Base-by-base conservation (phyloP, 371 early-diverging fungal genomes). In the Actinomortierella ambigua region DNA sequence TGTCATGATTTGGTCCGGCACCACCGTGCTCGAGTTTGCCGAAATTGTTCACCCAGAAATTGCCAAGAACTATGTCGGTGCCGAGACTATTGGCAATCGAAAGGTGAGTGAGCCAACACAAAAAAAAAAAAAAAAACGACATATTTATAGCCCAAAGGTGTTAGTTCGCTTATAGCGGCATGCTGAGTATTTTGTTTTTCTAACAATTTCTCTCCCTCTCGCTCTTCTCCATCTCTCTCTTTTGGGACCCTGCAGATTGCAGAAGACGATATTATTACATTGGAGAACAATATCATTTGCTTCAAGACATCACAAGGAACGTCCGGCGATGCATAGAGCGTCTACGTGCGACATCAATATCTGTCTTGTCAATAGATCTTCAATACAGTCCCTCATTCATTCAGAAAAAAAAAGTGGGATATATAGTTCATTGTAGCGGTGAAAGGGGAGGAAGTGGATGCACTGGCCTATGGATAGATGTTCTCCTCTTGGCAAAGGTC, bases 11-110 rank as follows among this genome's bases (percentile, higher is more conserved):
- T 80, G 82, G 69, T 83, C 84, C 0, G 87, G 86, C 14, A 91
- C 90, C 1, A 92, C 88, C 0, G 90, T 93, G 17, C 78, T 89
- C 20, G 87, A 89, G 69, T 81, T 92, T 75, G 92, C 93, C 18
- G 76, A 77, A 28, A 85, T 82, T 61, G 75, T 93, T 28, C 86
- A 88, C 40, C 86, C 85, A 28, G 88, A 87, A 51, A 69, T 89
- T 27, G 88, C 88, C 18, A 80, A 81, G 54, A 82, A 81, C 40
- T 90, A 88, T 41, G 80, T 80, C 11, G 90, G 88, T 28, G 89
- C 90, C 0, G 93, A 93, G 57, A 90, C 91, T 0, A 82, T 90
- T 7, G 93, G 92, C 20, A 79, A 79, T 41, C 78, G 86, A 24
- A 78, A 90, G 84, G 86, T 92, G 76, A 77, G 65, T 20, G 40